Conservation (phyloP, 2,329 filamentous ascomycete species). For the Aspergillus texensis region DNA sequence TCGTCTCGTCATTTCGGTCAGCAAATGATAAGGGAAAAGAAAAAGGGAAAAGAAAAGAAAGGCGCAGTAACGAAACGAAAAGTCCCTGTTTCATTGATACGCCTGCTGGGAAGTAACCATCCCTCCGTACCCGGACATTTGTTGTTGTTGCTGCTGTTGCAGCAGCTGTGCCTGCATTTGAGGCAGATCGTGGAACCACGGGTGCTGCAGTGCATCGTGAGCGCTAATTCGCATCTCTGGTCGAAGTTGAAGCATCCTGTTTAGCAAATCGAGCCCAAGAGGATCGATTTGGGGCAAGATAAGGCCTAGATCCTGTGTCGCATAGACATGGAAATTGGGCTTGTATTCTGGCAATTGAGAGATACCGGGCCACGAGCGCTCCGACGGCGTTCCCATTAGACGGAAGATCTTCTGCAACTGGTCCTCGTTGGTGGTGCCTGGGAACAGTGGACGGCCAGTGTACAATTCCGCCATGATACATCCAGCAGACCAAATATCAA, state of each 20-base stretch:
- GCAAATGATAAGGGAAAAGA: constrained; percentile 6
- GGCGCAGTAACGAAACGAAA: not conserved
- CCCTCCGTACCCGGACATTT: constrained; percentile 44
- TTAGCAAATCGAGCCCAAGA: constrained; percentile 81
- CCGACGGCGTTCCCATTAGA: constrained; percentile 96
- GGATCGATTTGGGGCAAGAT: constrained; percentile 91
- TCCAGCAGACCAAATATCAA: constrained; percentile 98
- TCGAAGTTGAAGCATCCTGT: constrained; percentile 87
- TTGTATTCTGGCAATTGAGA: constrained; percentile 98
- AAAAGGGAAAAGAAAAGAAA: not conserved
- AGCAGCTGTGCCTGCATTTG: constrained; percentile 57
- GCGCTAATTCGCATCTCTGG: constrained; percentile 92
- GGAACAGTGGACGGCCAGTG: constrained; percentile 91
- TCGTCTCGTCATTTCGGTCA: constrained; percentile 31
- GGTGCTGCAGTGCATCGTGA: constrained; percentile 81
- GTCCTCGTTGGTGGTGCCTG: constrained; percentile 97
- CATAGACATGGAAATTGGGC: constrained; percentile 89
- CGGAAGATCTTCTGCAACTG: constrained; percentile 97
- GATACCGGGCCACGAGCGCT: constrained; percentile 94
- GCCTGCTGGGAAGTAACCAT: constrained; percentile 41
- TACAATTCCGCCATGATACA: constrained; percentile 99
- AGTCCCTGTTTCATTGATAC: constrained; percentile 26
- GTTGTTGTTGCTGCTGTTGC: constrained; percentile 36
- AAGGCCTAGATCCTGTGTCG: constrained; percentile 82
- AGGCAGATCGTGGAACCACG: constrained; percentile 78